Conservation (phyloP, 768 basidiomycete species). For the Lentinula raphanica region DNA sequence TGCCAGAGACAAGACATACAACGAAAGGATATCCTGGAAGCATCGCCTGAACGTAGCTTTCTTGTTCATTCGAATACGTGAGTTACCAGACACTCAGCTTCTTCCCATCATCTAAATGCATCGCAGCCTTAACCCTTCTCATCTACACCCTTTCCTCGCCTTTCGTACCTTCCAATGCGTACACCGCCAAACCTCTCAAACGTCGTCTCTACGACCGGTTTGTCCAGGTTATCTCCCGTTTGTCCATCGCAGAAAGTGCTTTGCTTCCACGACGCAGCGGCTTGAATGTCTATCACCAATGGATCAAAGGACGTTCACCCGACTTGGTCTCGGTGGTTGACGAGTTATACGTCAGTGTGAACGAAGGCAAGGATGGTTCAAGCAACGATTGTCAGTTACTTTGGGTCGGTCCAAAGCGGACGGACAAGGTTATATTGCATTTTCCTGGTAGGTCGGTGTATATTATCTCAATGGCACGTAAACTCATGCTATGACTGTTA, state of each 20-base stretch:
- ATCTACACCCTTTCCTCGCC: neutral
- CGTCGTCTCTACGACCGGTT: neutral
- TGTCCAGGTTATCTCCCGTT: neutral
- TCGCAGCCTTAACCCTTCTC: neutral
- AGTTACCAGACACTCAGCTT: too few relatives aligned
- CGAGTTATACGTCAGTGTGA: neutral
- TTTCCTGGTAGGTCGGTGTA: slow-evolving; percentile 22
- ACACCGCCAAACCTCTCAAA: neutral
- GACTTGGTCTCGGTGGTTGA: neutral
- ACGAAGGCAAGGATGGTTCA: neutral
- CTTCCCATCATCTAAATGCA: too few relatives aligned
- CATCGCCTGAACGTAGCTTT: too few relatives aligned
- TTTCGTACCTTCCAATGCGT: neutral
- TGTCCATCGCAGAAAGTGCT: neutral
- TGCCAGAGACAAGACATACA: too few relatives aligned
- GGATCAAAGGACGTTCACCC: neutral
- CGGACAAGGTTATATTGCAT: slow-evolving; percentile 27
- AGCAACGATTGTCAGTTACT: slow-evolving; percentile 6
- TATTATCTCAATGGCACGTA: too few relatives aligned
- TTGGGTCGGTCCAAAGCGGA: slow-evolving; percentile 28
- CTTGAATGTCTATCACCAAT: neutral
- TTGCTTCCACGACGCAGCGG: neutral
- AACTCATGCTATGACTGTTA: neutral
- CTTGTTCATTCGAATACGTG: too few relatives aligned
- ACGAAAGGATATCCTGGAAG: too few relatives aligned